These are phyloP conservation scores for Hirsutella minnesotensis DNA, from an alignment of 2,329 filamentous ascomycete genomes.

Conservation along the genomic window DNA sequence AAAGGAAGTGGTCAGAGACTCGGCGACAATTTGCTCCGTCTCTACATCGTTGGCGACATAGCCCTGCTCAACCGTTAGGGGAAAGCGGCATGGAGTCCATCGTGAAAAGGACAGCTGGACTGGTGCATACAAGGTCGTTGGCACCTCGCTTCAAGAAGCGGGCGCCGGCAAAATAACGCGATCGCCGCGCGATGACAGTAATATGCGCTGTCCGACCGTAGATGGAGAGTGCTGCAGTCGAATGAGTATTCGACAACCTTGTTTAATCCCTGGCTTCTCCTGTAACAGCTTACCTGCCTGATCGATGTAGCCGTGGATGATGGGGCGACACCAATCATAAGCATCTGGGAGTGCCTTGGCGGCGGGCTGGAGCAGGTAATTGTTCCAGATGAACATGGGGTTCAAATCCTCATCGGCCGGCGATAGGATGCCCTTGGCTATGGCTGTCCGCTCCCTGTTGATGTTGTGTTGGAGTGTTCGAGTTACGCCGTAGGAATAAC, in stretches of 20 bases:
- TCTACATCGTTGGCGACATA: conserved; percentile 98
- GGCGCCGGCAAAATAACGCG: conserved; percentile 86
- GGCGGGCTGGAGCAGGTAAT: conserved; percentile 73
- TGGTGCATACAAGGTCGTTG: conserved; percentile 56
- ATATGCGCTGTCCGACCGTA: conserved; percentile 86
- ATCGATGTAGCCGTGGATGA: conserved; percentile 93
- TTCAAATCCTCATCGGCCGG: conserved; percentile 59
- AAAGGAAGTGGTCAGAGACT: conserved; percentile 88
- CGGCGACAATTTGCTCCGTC: conserved; percentile 95
- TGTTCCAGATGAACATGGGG: conserved; percentile 98
- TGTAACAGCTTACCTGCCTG: conserved; percentile 49
- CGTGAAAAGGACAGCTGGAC: not conserved
- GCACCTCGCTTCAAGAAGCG: conserved; percentile 88
- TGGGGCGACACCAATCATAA: conserved; percentile 91
- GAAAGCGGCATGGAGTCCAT: not conserved
- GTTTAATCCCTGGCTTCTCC: too few species aligned
- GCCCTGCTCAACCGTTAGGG: conserved; percentile 35
- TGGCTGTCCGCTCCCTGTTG: conserved; percentile 59
- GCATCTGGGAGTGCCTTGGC: conserved; percentile 59
- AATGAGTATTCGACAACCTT: not conserved
- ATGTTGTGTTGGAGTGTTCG: conserved; percentile 88
- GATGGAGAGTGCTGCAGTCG: conserved; percentile 51
- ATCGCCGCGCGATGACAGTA: conserved; percentile 84
- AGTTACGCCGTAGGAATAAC: conserved; percentile 95
- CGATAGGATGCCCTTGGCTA: conserved; percentile 51